Conservation (phyloP, 2,329 filamentous ascomycete species). For the Colletotrichum lupini region DNA sequence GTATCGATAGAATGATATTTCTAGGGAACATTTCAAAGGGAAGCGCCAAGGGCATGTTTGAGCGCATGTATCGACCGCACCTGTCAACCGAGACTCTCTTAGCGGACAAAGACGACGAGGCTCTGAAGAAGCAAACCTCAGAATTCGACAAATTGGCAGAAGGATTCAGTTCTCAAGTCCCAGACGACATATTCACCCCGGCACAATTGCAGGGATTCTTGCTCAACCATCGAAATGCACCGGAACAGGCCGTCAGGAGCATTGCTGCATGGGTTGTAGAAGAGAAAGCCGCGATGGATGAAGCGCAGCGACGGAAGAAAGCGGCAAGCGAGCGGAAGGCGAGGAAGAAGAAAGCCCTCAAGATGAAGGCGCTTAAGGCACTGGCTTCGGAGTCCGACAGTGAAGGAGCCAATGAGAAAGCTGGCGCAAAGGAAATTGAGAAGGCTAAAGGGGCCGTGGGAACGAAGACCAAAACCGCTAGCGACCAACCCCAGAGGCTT, state of each 20-base stretch:
- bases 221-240: slow-evolving; percentile 15
- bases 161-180: slow-evolving; percentile 14
- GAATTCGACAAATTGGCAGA: neutral
- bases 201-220: slow-evolving; percentile 30
- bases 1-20: slow-evolving; percentile 76
- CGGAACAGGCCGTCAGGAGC: neutral
- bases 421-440: neutral
- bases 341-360: slow-evolving; percentile 22
- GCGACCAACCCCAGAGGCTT: neutral
- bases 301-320: slow-evolving; percentile 14
- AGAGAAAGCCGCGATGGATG: slow-evolving; percentile 26
- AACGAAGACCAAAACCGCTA: neutral
- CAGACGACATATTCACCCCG: slow-evolving; percentile 22
- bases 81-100: neutral
- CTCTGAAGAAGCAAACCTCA: too few relatives aligned
- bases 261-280: slow-evolving; percentile 8
- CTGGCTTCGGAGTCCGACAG: neutral
- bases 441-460: too few relatives aligned
- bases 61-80: slow-evolving; percentile 27
- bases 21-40: slow-evolving; percentile 66
- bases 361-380: slow-evolving; percentile 14
- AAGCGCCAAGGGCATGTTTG: slow-evolving; percentile 31
- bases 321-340: slow-evolving; percentile 8
- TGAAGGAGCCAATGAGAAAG: neutral
- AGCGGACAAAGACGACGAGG: neutral